These are phyloP conservation scores for Elasticomyces elasticus DNA, from an alignment of 495 filamentous ascomycete genomes.

Conservation along the genomic window DNA sequence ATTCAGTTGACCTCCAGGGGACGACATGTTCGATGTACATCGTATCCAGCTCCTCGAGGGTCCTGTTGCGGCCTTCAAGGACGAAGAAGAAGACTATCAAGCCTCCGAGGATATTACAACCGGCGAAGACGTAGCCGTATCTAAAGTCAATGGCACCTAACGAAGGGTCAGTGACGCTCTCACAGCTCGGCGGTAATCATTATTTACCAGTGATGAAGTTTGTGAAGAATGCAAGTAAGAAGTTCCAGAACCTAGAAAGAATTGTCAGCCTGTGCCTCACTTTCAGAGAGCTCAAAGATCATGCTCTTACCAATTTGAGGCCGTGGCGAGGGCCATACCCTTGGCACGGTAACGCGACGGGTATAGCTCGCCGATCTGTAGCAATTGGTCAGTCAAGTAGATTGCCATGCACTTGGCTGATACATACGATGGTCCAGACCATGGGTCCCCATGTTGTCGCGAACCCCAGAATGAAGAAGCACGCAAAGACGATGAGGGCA, in stretches of 20 bases:
- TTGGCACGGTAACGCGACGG: conserved; percentile 65
- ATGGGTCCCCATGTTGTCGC: conserved; percentile 73
- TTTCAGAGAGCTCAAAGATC: too few relatives aligned
- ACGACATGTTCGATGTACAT: conserved; percentile 38
- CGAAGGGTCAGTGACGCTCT: too few relatives aligned
- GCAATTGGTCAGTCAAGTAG: too few relatives aligned
- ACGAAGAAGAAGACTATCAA: conserved; percentile 68
- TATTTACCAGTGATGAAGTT: conserved; percentile 61
- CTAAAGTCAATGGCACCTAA: conserved; percentile 58
- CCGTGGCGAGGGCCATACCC: conserved; percentile 37
- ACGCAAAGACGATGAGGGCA: conserved; percentile 66
- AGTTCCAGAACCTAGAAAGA: background rate
- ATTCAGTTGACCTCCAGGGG: background rate
- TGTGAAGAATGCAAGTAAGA: conserved; percentile 68
- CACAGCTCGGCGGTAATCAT: too few relatives aligned
- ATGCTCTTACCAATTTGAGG: conserved; percentile 84
- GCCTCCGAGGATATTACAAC: conserved; percentile 53
- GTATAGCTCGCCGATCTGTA: conserved; percentile 45
- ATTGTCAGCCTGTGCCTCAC: too few relatives aligned
- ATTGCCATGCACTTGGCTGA: too few relatives aligned
- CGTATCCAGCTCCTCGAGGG: conserved; percentile 72
- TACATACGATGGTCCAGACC: conserved; percentile 56
- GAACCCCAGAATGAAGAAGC: conserved; percentile 49
- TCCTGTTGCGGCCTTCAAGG: conserved; percentile 56
- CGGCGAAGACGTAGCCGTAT: conserved; percentile 74